A percentile compares a stretch with the other conserved stretches of the same genome.
These are phyloP conservation scores for Cystobasidiaceae sp. DNA, from an alignment of 1,284 basidiomycete species.

Conservation along the genomic window DNA sequence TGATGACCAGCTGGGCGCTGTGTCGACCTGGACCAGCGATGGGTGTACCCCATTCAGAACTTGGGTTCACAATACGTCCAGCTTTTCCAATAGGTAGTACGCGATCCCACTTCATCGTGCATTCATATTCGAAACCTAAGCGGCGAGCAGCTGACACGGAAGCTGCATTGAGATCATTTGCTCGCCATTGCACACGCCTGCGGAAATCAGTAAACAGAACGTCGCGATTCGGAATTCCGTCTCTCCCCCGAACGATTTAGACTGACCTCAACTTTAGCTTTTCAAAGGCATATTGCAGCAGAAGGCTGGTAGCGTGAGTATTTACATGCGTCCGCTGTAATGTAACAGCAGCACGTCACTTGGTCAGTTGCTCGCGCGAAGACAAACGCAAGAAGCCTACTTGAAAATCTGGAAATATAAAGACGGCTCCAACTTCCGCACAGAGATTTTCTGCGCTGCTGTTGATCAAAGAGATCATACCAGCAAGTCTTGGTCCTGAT, in stretches of 20 bases:
- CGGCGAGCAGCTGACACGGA: slow-evolving; percentile 56
- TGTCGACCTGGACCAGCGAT: slow-evolving; percentile 20
- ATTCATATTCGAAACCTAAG: slow-evolving; percentile 61
- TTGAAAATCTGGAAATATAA: slow-evolving; percentile 22
- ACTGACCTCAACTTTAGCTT: slow-evolving; percentile 53
- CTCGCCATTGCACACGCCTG: slow-evolving; percentile 61
- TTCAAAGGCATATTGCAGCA: slow-evolving; percentile 57
- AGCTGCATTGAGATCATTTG: slow-evolving; percentile 53
- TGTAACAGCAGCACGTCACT: too few relatives aligned
- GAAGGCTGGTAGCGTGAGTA: slow-evolving; percentile 58
- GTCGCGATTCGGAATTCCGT: background rate
- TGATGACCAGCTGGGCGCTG: slow-evolving; percentile 16
- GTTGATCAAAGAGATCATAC: slow-evolving; percentile 20
- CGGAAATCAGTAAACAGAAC: too few relatives aligned
- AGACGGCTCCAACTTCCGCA: slow-evolving; percentile 20
- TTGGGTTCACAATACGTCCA: slow-evolving; percentile 46
- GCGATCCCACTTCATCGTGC: slow-evolving; percentile 55
- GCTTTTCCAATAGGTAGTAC: slow-evolving; percentile 49
- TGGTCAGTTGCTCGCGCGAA: too few relatives aligned
- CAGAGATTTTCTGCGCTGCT: slow-evolving; percentile 1
- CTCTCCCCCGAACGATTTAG: background rate
- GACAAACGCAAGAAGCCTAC: background rate
- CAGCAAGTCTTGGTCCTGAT: background rate
- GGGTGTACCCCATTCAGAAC: slow-evolving; percentile 48
- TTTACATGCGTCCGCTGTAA: slow-evolving; percentile 56